phyloP scores from a whole-genome alignment of 1,284 basidiomycete genomes.

The Exobasidium cylindrosporum region DNA sequence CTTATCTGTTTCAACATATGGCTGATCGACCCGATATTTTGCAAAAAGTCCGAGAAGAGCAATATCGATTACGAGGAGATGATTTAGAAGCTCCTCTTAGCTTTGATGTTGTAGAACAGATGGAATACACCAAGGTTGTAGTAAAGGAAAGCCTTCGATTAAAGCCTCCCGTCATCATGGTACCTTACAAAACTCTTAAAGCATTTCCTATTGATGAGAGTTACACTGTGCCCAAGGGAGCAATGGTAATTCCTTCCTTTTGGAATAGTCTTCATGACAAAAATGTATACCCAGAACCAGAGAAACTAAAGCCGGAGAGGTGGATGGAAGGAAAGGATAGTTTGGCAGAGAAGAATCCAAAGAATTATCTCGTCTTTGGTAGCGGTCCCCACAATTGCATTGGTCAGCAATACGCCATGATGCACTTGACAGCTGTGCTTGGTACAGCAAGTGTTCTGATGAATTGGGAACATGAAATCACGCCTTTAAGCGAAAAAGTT shows the following conservation, averaged over 20 bases:
- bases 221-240: slow-evolving; percentile 85
- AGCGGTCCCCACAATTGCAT: slow-evolving; percentile 80
- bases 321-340: slow-evolving; percentile 81
- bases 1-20: slow-evolving; percentile 93
- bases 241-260: slow-evolving; percentile 97
- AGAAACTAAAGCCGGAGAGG: slow-evolving; percentile 79
- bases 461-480: slow-evolving; percentile 84
- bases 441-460: slow-evolving; percentile 78
- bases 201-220: slow-evolving; percentile 83
- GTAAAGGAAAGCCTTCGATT: slow-evolving; percentile 88
- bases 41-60: slow-evolving; percentile 86
- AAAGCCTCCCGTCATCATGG: slow-evolving; percentile 74
- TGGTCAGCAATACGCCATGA: slow-evolving; percentile 84
- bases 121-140: slow-evolving; percentile 86
- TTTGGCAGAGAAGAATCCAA: slow-evolving; percentile 76
- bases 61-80: slow-evolving; percentile 75
- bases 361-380: slow-evolving; percentile 95
- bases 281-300: slow-evolving; percentile 80
- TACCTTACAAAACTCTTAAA: slow-evolving; percentile 86
- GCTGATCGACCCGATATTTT: slow-evolving; percentile 87
- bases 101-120: slow-evolving; percentile 83
- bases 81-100: slow-evolving; percentile 78
- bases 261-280: slow-evolving; percentile 86
- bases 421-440: slow-evolving; percentile 84
- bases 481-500: slow-evolving; percentile 75